These are phyloP conservation scores for Hypoxylon lienhwacheense DNA, from an alignment of 495 filamentous ascomycete species.

Conservation along the genomic window DNA sequence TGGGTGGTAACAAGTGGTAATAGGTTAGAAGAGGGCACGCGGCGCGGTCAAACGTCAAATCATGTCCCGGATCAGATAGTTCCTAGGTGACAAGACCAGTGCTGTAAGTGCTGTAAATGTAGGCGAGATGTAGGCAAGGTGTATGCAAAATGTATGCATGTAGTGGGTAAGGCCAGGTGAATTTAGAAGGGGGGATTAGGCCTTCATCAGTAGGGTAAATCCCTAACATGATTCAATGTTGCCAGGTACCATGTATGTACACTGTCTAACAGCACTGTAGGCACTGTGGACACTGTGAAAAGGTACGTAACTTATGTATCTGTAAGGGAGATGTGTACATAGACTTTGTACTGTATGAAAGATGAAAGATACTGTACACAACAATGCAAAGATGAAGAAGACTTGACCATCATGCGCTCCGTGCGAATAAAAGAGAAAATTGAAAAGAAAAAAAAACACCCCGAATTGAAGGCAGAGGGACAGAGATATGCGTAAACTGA, in stretches of 20 bases:
- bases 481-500: conserved; percentile 2
- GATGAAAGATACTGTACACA: no score
- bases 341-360: no score
- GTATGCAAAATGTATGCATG: no score
- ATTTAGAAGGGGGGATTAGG: conserved; percentile 1
- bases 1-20: conserved; percentile 25
- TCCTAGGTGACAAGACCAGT: conserved; percentile 2
- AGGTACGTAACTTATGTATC: conserved; percentile 7
- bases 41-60: neutral
- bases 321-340: conserved; percentile 2
- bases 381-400: no score
- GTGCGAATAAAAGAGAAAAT: neutral
- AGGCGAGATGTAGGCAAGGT: neutral
- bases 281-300: neutral
- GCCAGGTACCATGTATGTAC: neutral
- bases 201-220: conserved; percentile 1
- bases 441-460: neutral
- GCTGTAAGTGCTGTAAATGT: neutral
- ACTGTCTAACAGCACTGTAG: neutral
- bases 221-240: neutral
- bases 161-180: neutral
- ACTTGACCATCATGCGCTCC: no score
- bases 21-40: neutral
- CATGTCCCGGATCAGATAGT: no score
- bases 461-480: neutral